These are phyloP conservation scores for Daldinia vernicosa DNA, from an alignment of 495 filamentous ascomycete genomes.

Conservation along the genomic window DNA sequence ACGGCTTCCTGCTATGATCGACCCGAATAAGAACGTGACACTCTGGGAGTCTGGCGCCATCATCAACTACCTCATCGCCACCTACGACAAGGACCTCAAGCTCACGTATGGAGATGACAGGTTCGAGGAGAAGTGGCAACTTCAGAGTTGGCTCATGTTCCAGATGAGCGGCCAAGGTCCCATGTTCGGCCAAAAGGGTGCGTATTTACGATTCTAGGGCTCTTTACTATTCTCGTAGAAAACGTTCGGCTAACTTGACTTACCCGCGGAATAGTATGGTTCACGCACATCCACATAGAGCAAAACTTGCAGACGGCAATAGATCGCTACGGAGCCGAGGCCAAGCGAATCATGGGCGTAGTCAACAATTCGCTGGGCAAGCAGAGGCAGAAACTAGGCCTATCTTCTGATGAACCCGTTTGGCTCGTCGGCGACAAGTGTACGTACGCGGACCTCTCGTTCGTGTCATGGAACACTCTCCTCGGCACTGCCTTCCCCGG, in stretches of 20 bases:
- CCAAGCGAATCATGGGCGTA: not conserved
- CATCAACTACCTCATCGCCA: slow-evolving; percentile 69
- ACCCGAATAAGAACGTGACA: slow-evolving; percentile 53
- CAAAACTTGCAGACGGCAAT: not conserved
- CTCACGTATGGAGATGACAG: slow-evolving; percentile 62
- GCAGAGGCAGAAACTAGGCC: slow-evolving; percentile 28
- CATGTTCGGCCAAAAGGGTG: slow-evolving; percentile 64
- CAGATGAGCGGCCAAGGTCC: slow-evolving; percentile 74
- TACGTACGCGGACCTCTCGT: slow-evolving; percentile 68
- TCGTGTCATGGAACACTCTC: slow-evolving; percentile 62
- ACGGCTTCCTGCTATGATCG: slow-evolving; percentile 59
- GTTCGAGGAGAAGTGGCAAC: slow-evolving; percentile 55
- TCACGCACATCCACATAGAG: not conserved
- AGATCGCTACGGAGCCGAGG: not conserved
- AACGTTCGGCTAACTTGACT: not conserved
- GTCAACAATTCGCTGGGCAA: not conserved
- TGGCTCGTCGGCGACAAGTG: slow-evolving; percentile 69
- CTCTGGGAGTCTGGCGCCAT: slow-evolving; percentile 69
- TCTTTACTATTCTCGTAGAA: not conserved
- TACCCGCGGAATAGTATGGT: not conserved
- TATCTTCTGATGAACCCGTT: slow-evolving; percentile 52
- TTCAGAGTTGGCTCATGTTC: slow-evolving; percentile 67
- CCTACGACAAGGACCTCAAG: slow-evolving; percentile 67
- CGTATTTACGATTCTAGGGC: not conserved
- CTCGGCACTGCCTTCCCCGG: slow-evolving; percentile 14